Evolutionary conservation across 2,329 filamentous ascomycete genomes (phyloP).

Genomic region (Pseudogymnoascus sp.): DNA sequence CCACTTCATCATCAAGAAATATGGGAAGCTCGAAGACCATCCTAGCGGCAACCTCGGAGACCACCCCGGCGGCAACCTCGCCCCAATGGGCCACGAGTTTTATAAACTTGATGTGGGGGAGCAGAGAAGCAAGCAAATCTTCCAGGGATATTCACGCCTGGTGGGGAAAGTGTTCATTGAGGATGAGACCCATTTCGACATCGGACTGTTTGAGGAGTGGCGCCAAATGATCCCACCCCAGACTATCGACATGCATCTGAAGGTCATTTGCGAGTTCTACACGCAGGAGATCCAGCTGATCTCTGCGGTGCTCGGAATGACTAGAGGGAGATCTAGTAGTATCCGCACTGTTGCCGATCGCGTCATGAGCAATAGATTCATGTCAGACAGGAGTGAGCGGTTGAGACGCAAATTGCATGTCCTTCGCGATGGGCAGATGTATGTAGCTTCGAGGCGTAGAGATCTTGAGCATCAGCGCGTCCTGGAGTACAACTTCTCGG

Average conservation of each 20-base stretch:
- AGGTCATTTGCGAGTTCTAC: neutral
- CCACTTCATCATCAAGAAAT: neutral
- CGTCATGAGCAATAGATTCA: no score
- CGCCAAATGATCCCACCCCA: neutral
- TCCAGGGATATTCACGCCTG: neutral
- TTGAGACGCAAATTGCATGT: neutral
- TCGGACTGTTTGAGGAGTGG: neutral
- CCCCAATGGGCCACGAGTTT: neutral
- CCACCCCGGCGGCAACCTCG: neutral
- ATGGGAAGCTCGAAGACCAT: neutral
- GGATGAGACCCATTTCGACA: neutral
- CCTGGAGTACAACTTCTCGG: neutral
- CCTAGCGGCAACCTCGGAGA: neutral
- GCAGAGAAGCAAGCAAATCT: neutral
- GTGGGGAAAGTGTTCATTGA: neutral
- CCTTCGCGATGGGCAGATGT: neutral
- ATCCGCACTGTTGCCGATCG: no score
- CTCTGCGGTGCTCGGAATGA: no score
- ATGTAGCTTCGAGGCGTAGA: neutral
- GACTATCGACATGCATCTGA: neutral
- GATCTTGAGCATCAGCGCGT: neutral
- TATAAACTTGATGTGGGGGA: neutral
- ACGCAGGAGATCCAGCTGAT: neutral
- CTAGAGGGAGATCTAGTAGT: no score
- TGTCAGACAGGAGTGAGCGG: neutral